phyloP scores from a whole-genome alignment of 345 rosid genomes.

The Lenwebbia sp. region DNA sequence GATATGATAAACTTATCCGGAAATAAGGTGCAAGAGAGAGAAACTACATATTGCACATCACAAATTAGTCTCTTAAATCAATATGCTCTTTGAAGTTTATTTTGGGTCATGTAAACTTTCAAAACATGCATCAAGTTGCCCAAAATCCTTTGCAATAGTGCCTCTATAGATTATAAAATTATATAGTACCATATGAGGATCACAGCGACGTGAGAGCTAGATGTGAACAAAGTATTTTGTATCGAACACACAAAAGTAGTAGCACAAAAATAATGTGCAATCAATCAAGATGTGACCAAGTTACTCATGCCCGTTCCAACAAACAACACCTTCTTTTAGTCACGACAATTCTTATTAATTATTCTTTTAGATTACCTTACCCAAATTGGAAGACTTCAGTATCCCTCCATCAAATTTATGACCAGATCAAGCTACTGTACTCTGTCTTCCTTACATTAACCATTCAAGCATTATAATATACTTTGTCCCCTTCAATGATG shows the following conservation, averaged over 20 bases:
- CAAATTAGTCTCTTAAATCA: background rate
- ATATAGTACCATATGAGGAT: background rate
- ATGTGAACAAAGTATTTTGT: background rate
- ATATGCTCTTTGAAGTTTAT: background rate
- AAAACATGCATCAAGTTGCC: background rate
- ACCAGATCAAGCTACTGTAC: background rate
- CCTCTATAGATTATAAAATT: background rate
- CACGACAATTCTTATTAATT: background rate
- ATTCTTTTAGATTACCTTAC: background rate
- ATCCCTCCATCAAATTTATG: background rate
- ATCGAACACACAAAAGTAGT: background rate
- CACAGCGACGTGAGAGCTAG: background rate
- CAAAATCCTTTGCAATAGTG: background rate
- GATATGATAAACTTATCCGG: background rate
- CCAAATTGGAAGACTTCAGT: background rate
- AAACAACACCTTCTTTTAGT: background rate
- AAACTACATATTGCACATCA: background rate
- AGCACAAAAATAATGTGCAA: background rate
- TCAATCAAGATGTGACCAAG: background rate
- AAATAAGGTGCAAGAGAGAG: background rate
- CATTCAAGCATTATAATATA: background rate
- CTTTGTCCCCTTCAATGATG: background rate
- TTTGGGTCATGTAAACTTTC: background rate
- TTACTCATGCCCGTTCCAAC: background rate
- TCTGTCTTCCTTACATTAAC: background rate